Evolutionary conservation across 2,329 filamentous ascomycete genomes (phyloP), one percentile per base, ranked within the genome.

Genomic region (Rosellinia necatrix): DNA sequence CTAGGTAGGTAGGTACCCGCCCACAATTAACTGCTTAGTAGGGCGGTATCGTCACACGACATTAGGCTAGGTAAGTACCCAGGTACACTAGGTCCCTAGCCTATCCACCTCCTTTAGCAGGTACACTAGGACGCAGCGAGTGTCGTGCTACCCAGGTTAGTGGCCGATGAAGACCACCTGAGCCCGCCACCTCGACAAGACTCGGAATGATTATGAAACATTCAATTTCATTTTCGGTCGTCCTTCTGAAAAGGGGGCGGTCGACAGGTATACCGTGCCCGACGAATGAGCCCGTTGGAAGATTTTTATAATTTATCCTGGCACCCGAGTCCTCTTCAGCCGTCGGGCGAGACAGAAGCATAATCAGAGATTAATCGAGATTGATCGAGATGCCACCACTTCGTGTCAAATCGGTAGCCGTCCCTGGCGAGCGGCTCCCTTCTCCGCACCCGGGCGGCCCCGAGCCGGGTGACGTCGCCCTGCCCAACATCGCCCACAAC

Each of bases 401-500:
- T 54, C 76, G 75, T 64, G 74, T 78, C 63, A 77, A 74, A 64
- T 72, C 74, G 51, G 69, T 70, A 46, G 70, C 68, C 29, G 49
- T 66, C 35, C 57, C 66, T 3, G 65, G 60, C 10, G 70, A 73
- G 21, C 70, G 72, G 27, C 71, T 71, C 17, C 70, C 72, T 8
- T 77, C 76, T 10, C 75, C 75, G 2, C 53, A 68, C 22, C 65
- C n/a, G n/a, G n/a, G 66, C 25, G 65, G 56, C 38, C 53, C 40
- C 29, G 52, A 54, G 3, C 69, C 59, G 1, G 62, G 61, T 19
- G 66, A 68, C 9, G 53, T 62, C 3, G 68, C 75, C 9, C 73
- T 87, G 29, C 86, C 86, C 15, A 72, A 81, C 35, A 87, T 90
- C 64, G 71, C 69, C 6, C 73, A 79, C 13, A 74, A 80, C 21